Conservation (phyloP, 495 filamentous ascomycete species). For the Penicilliopsis zonata region DNA sequence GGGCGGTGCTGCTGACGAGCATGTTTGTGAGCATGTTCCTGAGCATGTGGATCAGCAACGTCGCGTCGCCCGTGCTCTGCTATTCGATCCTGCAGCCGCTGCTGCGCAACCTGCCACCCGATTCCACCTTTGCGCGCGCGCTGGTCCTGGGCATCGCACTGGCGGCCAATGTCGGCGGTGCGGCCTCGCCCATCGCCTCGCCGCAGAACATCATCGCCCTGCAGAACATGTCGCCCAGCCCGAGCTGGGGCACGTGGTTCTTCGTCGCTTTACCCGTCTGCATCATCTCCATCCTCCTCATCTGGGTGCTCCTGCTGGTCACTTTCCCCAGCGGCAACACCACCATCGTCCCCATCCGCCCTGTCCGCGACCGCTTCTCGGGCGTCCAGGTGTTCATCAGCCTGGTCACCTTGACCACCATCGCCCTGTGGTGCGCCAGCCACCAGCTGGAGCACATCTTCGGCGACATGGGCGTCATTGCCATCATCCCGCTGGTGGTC, state of each 20-base stretch:
- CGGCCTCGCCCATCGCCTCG: constrained; percentile 90
- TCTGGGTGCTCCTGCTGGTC: constrained; percentile 76
- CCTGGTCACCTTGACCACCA: constrained; percentile 72
- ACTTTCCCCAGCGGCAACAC: constrained; percentile 79
- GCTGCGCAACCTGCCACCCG: constrained; percentile 79
- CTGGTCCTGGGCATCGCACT: constrained; percentile 95
- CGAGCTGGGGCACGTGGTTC: constrained; percentile 93
- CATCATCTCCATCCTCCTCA: constrained; percentile 74
- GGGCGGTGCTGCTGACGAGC: constrained; percentile 79
- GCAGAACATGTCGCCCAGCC: constrained; percentile 82
- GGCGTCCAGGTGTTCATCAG: constrained; percentile 91
- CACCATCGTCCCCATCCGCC: constrained; percentile 83
- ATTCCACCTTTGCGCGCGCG: constrained; percentile 86
- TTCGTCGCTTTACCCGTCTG: constrained; percentile 91
- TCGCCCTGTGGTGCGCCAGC: constrained; percentile 81
- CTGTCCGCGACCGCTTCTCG: constrained; percentile 76
- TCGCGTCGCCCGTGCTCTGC: constrained; percentile 95
- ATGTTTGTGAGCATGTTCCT: constrained; percentile 98
- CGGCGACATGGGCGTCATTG: constrained; percentile 97
- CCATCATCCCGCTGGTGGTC: constrained; percentile 86
- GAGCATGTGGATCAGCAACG: constrained; percentile 98
- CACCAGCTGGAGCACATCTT: constrained; percentile 81
- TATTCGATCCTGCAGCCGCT: constrained; percentile 96
- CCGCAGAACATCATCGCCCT: constrained; percentile 96
- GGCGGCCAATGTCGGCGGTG: constrained; percentile 89